A percentile compares a stretch with the other conserved stretches of the same genome.
Evolutionary conservation across 2,329 filamentous ascomycete genomes (phyloP).

Genomic region (Periconia macrospinosa): DNA sequence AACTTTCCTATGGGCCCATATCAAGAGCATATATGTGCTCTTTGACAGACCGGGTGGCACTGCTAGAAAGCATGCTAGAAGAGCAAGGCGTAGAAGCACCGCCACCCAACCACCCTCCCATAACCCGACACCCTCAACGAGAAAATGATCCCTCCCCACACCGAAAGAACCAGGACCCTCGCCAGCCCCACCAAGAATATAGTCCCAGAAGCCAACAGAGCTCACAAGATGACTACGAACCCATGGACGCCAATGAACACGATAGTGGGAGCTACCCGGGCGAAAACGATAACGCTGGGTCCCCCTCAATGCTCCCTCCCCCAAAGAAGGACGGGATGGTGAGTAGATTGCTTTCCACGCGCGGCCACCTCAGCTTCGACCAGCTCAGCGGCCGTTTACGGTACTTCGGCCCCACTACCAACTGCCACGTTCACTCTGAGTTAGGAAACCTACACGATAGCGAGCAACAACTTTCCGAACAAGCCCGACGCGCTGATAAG

Average conservation of each 20-base stretch:
- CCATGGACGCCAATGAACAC: constrained; percentile 28
- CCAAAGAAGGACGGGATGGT: constrained; percentile 53
- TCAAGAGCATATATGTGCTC: constrained; percentile 63
- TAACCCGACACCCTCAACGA: constrained; percentile 45
- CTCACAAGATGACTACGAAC: constrained; percentile 31
- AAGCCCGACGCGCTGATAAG: constrained; percentile 51
- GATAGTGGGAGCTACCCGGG: constrained; percentile 21
- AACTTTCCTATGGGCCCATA: constrained; percentile 49
- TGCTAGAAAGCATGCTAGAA: constrained; percentile 56
- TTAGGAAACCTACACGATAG: constrained; percentile 40
- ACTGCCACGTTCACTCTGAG: constrained; percentile 55
- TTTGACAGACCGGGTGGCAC: constrained; percentile 56
- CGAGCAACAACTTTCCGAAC: constrained; percentile 48
- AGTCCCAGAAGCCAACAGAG: constrained; percentile 36
- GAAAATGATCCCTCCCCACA: constrained; percentile 27
- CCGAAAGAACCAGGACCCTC: constrained; percentile 3
- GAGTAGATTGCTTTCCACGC: constrained; percentile 53
- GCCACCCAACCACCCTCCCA: constrained; percentile 57
- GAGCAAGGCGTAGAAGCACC: constrained; percentile 55
- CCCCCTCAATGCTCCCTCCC: constrained; percentile 35
- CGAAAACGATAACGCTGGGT: constrained; percentile 30
- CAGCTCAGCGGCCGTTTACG: constrained; percentile 54
- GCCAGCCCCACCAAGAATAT: constrained; percentile 24
- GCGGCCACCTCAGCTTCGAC: constrained; percentile 56
- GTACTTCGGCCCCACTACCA: constrained; percentile 59